Base-by-base conservation (phyloP, 2,329 filamentous ascomycete species). In the Setomelanomma holmii region DNA sequence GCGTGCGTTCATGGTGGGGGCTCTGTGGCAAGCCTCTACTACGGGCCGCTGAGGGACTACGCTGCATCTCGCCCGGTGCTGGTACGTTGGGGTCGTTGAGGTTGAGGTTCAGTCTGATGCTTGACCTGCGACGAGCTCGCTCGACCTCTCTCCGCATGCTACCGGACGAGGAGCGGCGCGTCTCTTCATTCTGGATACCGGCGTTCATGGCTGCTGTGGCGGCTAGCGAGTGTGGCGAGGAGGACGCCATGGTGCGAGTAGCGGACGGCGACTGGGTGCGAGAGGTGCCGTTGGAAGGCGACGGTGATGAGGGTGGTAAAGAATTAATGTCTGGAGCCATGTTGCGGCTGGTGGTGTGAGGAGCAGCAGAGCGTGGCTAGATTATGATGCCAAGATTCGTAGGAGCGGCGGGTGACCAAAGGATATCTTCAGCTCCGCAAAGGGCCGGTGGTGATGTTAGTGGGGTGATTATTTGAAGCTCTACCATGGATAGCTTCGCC, bases 191-290 rank as follows among this genome's bases (percentile, higher is more conserved):
- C 61, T 89, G 86, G 22, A 91, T 84, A 45, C 90, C 86, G 22
- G 89, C 88, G 71, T 93, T 93, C 74, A 93, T 84, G 38, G 89
- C 87, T 6, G 89, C 89, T 11, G 90, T 86, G 45, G 89, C 89
- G 69, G 89, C 89, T 8, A 95, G 81, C 12, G 89, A 91, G 56
- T 84, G 82, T 35, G 88, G 86, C 27, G 88, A 84, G 43, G 85
- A 86, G 61, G 88, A 84, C 14, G 42, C 45, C 60, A 71, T 68
- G 53, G 64, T 62, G 75, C 76, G 73, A 73, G 77, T 61, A 67
- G 75, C 68, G 63, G 73, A 61, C 66, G 68, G 67, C 67, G 64
- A 59, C 51, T 60, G 64, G 38, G 50, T 63, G 48, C 58, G 60
- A 22, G 57, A 56, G 23, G 44, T 48, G 53, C 45, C 53, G 63